phyloP scores from a whole-genome alignment of 2,329 filamentous ascomycete species.

The Fusarium coicis region DNA sequence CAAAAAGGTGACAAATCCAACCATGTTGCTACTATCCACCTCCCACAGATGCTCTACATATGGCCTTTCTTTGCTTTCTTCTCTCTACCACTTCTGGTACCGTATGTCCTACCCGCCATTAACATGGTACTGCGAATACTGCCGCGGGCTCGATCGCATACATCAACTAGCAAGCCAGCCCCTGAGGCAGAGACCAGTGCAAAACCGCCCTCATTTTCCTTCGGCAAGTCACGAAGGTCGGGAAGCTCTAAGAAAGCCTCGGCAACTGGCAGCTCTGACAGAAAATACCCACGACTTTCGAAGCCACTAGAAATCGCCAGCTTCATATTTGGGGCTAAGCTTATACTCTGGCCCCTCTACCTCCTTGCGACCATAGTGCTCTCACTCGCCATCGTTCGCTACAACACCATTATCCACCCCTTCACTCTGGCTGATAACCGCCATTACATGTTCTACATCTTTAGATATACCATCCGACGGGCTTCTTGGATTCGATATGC shows the following conservation, averaged over 20 bases:
- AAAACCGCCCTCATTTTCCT: neutral
- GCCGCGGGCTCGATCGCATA: neutral
- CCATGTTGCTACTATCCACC: slow-evolving; percentile 87
- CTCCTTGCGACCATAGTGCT: slow-evolving; percentile 49
- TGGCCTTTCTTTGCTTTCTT: slow-evolving; percentile 93
- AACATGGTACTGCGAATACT: slow-evolving; percentile 20
- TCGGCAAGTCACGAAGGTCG: slow-evolving; percentile 2
- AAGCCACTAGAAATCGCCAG: slow-evolving; percentile 13
- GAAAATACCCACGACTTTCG: neutral
- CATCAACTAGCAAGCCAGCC: neutral
- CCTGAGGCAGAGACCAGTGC: neutral
- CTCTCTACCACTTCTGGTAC: slow-evolving; percentile 79
- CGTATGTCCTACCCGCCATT: slow-evolving; percentile 55
- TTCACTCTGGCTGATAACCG: slow-evolving; percentile 97
- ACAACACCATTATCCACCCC: slow-evolving; percentile 94
- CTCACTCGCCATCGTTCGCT: slow-evolving; percentile 67
- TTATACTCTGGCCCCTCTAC: slow-evolving; percentile 52
- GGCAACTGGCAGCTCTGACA: neutral
- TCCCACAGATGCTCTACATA: slow-evolving; percentile 94
- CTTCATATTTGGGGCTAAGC: slow-evolving; percentile 45
- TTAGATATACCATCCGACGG: slow-evolving; percentile 80
- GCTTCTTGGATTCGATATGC: slow-evolving; percentile 72
- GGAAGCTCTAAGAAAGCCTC: neutral
- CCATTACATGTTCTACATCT: slow-evolving; percentile 97
- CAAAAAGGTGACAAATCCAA: slow-evolving; percentile 87